Percentiles rank a stretch among this genome's conserved stretches.
These are phyloP conservation scores for Coccomyxa sp. DNA, from an alignment of 139 green algal genomes.

Conservation along the genomic window DNA sequence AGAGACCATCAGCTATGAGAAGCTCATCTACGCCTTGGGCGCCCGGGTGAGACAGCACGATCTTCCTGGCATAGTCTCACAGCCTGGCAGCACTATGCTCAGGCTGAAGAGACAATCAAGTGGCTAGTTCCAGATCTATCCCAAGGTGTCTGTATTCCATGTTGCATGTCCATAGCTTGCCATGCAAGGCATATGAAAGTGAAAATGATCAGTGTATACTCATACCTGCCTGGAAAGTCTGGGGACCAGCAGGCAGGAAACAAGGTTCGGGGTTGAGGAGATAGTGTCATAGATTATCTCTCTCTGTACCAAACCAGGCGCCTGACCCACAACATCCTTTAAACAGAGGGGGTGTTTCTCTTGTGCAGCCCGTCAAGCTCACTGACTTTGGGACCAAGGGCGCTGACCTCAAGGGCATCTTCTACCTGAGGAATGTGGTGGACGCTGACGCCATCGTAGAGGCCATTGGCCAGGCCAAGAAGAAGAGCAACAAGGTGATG, in stretches of 20 bases:
- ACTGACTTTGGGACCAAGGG: conserved; percentile 64
- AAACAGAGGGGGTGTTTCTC: background rate
- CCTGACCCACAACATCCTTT: too few relatives aligned
- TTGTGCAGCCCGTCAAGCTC: conserved; percentile 25
- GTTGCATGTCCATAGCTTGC: too few relatives aligned
- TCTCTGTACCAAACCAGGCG: too few relatives aligned
- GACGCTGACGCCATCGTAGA: conserved; percentile 71
- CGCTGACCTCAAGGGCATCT: conserved; percentile 73
- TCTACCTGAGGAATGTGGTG: conserved; percentile 76
- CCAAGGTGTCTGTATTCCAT: too few relatives aligned
- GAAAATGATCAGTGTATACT: too few relatives aligned
- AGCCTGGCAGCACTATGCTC: too few relatives aligned
- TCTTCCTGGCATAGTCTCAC: too few relatives aligned
- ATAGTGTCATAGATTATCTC: too few relatives aligned
- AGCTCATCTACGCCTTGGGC: conserved; percentile 84
- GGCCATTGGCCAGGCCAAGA: conserved; percentile 59
- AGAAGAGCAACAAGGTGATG: conserved; percentile 46
- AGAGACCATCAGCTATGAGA: conserved; percentile 64
- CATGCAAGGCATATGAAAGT: too few relatives aligned
- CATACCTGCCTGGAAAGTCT: background rate
- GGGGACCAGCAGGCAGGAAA: background rate
- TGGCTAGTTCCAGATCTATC: too few relatives aligned
- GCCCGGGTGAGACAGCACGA: conserved; percentile 54
- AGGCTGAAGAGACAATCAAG: too few relatives aligned
- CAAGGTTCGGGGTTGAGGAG: too few relatives aligned